Percentiles rank a stretch among this genome's conserved stretches.
Conservation (phyloP, 208 protist genomes). For the Vickermania spadyakhi region DNA sequence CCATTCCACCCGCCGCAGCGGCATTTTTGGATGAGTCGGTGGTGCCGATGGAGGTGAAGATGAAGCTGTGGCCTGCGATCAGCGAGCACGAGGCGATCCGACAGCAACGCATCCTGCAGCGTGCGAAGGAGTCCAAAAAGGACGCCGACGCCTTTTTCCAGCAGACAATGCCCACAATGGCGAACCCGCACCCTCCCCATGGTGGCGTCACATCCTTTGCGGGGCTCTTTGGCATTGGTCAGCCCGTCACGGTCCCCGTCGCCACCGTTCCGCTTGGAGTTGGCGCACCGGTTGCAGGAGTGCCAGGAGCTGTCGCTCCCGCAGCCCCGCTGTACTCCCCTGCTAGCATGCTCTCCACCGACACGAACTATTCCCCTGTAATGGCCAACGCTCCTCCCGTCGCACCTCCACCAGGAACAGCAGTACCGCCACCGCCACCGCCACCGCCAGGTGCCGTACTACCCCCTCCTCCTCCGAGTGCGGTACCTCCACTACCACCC, state of each 20-base stretch:
- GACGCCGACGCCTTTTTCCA: slow-evolving; percentile 36
- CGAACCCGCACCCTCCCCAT: slow-evolving; percentile 12
- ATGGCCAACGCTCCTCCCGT: neutral
- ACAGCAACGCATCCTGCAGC: slow-evolving; percentile 53
- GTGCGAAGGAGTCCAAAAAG: slow-evolving; percentile 27
- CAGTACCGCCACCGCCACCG: slow-evolving; percentile 1
- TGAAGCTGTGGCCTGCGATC: slow-evolving; percentile 74
- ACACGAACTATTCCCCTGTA: neutral
- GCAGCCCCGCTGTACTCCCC: neutral
- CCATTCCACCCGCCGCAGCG: neutral
- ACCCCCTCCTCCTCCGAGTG: neutral
- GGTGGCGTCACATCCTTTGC: slow-evolving; percentile 1
- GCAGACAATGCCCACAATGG: slow-evolving; percentile 33
- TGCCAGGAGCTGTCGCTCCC: slow-evolving; percentile 1
- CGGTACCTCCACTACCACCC: neutral
- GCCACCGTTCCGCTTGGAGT: slow-evolving; percentile 6
- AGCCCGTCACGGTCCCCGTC: neutral
- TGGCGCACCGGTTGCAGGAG: neutral
- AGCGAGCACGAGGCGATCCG: slow-evolving; percentile 77
- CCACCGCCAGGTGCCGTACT: neutral
- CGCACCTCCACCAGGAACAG: neutral
- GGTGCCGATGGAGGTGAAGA: slow-evolving; percentile 62
- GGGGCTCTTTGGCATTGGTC: slow-evolving; percentile 2
- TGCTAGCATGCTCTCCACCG: neutral
- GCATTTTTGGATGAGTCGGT: slow-evolving; percentile 11